phyloP scores from a whole-genome alignment of 1,284 basidiomycete genomes.

The Schizophyllum amplum region DNA sequence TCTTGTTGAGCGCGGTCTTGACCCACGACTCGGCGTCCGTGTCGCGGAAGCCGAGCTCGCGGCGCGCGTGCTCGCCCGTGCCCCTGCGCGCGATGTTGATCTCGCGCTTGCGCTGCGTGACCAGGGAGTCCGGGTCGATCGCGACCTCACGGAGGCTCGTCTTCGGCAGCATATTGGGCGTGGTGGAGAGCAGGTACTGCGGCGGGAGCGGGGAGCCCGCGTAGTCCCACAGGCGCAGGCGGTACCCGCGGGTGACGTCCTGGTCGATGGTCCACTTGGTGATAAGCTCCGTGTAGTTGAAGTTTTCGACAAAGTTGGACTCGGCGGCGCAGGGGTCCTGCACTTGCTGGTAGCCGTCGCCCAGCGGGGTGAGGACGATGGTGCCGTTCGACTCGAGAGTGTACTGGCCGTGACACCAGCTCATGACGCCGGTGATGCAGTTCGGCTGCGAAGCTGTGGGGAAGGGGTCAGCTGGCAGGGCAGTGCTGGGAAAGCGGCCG shows the following conservation, averaged over 20 bases:
- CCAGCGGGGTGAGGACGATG: slow-evolving; percentile 60
- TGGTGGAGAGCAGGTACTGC: slow-evolving; percentile 45
- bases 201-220: slow-evolving; percentile 60
- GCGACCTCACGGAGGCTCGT: slow-evolving; percentile 34
- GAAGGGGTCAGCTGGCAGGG: slow-evolving; percentile 4
- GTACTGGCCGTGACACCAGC: slow-evolving; percentile 84
- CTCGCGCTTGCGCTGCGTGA: no score
- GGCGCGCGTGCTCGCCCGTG: no score
- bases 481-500: background rate
- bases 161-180: slow-evolving; percentile 64
- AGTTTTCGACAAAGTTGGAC: slow-evolving; percentile 78
- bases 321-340: slow-evolving; percentile 84
- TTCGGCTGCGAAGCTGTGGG: slow-evolving; percentile 59
- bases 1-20: no score
- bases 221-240: slow-evolving; percentile 59
- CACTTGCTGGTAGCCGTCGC: slow-evolving; percentile 85
- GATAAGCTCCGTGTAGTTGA: slow-evolving; percentile 63
- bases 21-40: no score
- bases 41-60: no score
- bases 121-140: no score
- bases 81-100: no score
- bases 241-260: slow-evolving; percentile 45
- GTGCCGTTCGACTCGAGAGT: slow-evolving; percentile 65
- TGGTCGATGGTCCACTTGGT: slow-evolving; percentile 49
- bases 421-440: slow-evolving; percentile 79